Evolutionary conservation across 257 asterid species (phyloP).

Genomic region (Solanum peruvianum): DNA sequence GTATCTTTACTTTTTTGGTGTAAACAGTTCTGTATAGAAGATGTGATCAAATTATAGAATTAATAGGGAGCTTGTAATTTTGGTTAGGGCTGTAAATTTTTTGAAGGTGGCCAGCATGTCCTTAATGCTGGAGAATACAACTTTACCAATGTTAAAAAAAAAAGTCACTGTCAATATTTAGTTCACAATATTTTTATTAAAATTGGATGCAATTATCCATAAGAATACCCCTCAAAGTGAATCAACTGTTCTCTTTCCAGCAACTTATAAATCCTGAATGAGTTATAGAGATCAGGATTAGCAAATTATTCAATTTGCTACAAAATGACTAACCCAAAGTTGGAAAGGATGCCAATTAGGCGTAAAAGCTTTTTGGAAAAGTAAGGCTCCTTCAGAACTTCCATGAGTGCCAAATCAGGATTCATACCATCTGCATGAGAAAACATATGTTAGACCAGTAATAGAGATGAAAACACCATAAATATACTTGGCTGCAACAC

Average conservation of each 20-base stretch:
- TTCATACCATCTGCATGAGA: conserved; percentile 44
- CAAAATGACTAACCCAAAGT: conserved; percentile 47
- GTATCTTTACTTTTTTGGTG: too few relatives aligned
- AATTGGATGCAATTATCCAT: not conserved
- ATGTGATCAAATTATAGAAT: too few relatives aligned
- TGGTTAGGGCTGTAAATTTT: too few relatives aligned
- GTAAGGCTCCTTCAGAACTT: conserved; percentile 63
- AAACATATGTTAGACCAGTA: conserved; percentile 4
- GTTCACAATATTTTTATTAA: not conserved
- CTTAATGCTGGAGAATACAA: too few relatives aligned
- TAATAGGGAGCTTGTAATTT: too few relatives aligned
- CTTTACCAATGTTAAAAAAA: too few relatives aligned
- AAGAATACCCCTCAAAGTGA: not conserved
- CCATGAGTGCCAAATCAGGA: conserved; percentile 51
- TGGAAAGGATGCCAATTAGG: conserved; percentile 62
- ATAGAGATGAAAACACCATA: not conserved
- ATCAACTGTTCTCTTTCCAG: not conserved
- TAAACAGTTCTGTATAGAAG: too few relatives aligned
- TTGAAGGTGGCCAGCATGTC: too few relatives aligned
- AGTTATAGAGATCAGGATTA: not conserved
- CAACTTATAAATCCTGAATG: not conserved
- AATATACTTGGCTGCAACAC: not conserved
- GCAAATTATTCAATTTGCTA: not conserved
- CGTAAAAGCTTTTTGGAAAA: conserved; percentile 73
- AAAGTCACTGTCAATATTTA: not conserved